Base-by-base conservation (phyloP, 1,284 basidiomycete species). In the Trichosporon inkin region DNA sequence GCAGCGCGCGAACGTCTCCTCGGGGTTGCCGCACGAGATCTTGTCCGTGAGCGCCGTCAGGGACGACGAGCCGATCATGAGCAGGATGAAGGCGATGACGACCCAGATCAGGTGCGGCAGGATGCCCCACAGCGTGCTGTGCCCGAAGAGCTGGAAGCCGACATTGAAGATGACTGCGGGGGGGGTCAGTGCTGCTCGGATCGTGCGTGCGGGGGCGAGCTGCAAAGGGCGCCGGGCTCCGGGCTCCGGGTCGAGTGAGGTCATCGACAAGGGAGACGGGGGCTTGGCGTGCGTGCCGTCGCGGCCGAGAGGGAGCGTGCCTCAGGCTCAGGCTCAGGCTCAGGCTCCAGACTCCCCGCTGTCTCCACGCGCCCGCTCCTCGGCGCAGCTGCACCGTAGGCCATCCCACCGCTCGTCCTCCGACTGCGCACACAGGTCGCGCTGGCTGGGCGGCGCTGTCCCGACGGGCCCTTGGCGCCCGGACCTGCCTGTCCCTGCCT, bases 1-100 rank as follows among this genome's bases (percentile, higher is more conserved):
- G 65, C 79, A 80, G 34, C 74, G 61, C 34, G 56, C 60, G 57
- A 77, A 79, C 6, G 53, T 57, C 39, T 72, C 61, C 17, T 38
- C 61, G 14, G 65, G 58, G 52, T 66, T 62, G 32, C 70, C 69
- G 67, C 79, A 80, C 58, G 62, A 56, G 55, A 75, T 67, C 51
- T 67, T 69, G 66, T 69, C 62, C 40, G 74, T 78, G 34, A 79
- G 64, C 13, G 72, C 78, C 7, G 77, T 79, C 38, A 80, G 66
- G 3, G 75, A 70, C 0, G 76, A 63, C 1, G 68, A 58, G 34
- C 79, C 80, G 62, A 79, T 78, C 38, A 80, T 57, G 74, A 74
- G 75, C 28, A 80, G 73, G 64, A 80, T 63, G 62, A 73, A 75
- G 19, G 66, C 70, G 62, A 81, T 75, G 20, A 67, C 57, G 49